Base-by-base conservation (phyloP, 768 basidiomycete species). In the Russula sp. region DNA sequence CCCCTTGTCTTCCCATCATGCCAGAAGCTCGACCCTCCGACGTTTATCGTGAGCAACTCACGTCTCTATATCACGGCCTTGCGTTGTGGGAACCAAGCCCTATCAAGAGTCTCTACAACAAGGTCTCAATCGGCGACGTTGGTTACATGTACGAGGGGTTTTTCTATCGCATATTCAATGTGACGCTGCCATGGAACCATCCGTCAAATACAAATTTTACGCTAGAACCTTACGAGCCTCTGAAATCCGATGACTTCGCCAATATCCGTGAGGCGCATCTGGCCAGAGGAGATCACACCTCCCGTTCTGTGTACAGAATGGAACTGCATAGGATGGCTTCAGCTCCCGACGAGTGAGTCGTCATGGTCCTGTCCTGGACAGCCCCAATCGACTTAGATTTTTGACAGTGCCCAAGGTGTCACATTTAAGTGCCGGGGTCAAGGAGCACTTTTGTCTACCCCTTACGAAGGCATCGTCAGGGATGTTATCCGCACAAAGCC, bases 31-130 rank as follows among this genome's bases (percentile, higher is more conserved):
- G 4, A 38, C 18, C 29, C 39, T 58, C 5, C 56, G 36, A 64
- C 41, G 53, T 59, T 5, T 66, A 66, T 20, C 42, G 35, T 6
- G 38, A 58, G 2, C 50, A 65, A n/a, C 64, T 66, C 7, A 7
- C 64, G 18, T 32, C 22, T 9, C 52, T 61, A 29, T 39, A 36
- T 25, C 56, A 50, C 1, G 65, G 65, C 5, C 7, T 45, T 36
- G 64, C 59, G 2, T 41, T 66, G 16, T 66, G 67, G 64, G 50
- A 56, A 22, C 67, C 67, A 45, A 61, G 56, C 38, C 64, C 67
- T 36, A 25, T 16, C 2, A 6, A 42, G 18, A 7, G 42, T 18
- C 14, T 55, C 18, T 68, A 65, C 32, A 42, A 63, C 39, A 43
- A 29, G 1, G 60, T 68, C 51, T 45, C 45, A 2, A 55, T 65